Percentiles rank a stretch among this genome's conserved stretches.
Evolutionary conservation across 2,329 filamentous ascomycete genomes (phyloP).

Genomic region (Phaeosphaeriaceae sp.): DNA sequence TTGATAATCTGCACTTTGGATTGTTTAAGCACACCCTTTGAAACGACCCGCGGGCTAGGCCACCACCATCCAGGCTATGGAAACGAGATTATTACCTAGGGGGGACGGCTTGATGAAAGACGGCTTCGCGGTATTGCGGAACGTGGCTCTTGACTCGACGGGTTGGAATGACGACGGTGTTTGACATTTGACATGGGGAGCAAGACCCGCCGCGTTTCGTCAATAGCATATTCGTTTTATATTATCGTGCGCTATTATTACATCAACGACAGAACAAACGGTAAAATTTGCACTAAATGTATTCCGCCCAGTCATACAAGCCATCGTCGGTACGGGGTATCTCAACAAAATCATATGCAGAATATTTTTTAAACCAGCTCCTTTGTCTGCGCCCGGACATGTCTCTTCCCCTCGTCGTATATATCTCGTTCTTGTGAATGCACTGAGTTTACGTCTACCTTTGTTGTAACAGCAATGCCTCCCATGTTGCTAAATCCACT

Average conservation of each 20-base stretch:
- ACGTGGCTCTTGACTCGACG: no score
- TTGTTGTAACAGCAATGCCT: conserved; percentile 15
- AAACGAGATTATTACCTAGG: no score
- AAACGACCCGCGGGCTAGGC: not conserved
- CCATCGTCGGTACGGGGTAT: not conserved
- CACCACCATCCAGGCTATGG: no score
- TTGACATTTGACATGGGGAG: no score
- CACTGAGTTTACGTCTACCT: conserved; percentile 14
- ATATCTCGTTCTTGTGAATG: conserved; percentile 1
- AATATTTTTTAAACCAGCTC: conserved; percentile 1
- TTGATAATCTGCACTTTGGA: not conserved
- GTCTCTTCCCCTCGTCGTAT: not conserved
- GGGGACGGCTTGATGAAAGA: no score
- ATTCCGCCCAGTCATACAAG: not conserved
- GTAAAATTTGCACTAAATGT: no score
- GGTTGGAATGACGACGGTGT: no score
- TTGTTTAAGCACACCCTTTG: not conserved
- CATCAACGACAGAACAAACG: no score
- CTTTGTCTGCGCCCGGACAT: not conserved
- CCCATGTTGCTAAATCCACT: not conserved
- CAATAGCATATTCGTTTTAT: no score
- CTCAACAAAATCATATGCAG: not conserved
- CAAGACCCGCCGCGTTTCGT: no score
- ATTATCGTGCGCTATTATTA: no score
- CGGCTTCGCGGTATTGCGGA: no score